These are phyloP conservation scores for Coprinopsis sp. DNA, from an alignment of 768 basidiomycete genomes.

Conservation along the genomic window DNA sequence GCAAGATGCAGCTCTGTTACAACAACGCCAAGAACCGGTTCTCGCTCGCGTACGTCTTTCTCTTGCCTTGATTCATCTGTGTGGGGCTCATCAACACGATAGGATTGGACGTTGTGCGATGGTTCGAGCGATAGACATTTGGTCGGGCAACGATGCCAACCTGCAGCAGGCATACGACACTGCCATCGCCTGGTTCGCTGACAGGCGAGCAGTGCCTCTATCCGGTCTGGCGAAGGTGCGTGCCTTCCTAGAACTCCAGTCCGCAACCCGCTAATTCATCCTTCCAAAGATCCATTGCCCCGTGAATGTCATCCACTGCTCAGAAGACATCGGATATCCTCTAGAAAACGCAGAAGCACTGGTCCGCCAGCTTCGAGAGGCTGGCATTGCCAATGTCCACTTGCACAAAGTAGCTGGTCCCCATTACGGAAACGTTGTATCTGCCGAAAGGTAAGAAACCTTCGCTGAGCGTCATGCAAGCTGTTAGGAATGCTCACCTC, in stretches of 20 bases:
- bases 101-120: slow-evolving; percentile 13
- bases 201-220: slow-evolving; percentile 12
- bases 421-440: slow-evolving; percentile 24
- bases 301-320: slow-evolving; percentile 26
- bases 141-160: slow-evolving; percentile 15
- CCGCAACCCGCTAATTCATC: neutral
- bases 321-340: slow-evolving; percentile 27
- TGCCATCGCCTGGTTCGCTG: slow-evolving; percentile 15
- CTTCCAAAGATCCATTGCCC: slow-evolving; percentile 22
- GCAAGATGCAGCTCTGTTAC: slow-evolving; percentile 18
- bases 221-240: slow-evolving; percentile 18
- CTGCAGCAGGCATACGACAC: slow-evolving; percentile 13
- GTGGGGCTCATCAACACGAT: neutral
- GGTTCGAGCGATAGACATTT: slow-evolving; percentile 10
- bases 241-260: neutral
- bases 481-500: neutral
- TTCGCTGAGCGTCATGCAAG: neutral
- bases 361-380: slow-evolving; percentile 13
- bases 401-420: slow-evolving; percentile 23
- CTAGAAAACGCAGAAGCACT: slow-evolving; percentile 19
- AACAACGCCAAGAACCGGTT: slow-evolving; percentile 15
- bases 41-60: slow-evolving; percentile 15
- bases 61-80: neutral
- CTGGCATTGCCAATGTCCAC: slow-evolving; percentile 16
- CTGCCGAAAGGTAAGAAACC: slow-evolving; percentile 17